A percentile compares a stretch with the other conserved stretches of the same genome.
phyloP scores from a whole-genome alignment of 2,329 filamentous ascomycete genomes.

The Diaporthe sp. region DNA sequence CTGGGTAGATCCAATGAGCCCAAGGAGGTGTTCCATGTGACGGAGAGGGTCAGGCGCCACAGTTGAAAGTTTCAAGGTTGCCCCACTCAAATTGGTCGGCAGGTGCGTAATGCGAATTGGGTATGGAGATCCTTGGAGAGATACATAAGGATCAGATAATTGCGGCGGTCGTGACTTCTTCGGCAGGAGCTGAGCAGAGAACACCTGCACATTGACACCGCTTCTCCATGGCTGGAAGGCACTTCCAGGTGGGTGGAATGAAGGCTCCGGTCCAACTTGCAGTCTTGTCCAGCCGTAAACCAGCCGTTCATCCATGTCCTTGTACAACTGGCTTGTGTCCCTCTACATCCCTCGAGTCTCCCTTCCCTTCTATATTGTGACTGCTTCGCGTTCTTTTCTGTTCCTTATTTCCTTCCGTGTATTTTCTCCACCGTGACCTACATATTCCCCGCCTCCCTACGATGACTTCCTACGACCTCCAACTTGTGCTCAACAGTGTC shows the following conservation, averaged over 20 bases:
- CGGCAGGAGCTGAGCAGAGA: background rate
- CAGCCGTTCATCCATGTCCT: no score
- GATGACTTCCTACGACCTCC: conserved; percentile 34
- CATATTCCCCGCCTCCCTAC: conserved; percentile 23
- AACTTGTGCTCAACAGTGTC: conserved; percentile 37
- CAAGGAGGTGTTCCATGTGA: no score
- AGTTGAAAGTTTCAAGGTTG: no score
- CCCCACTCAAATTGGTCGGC: background rate
- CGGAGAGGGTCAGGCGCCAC: no score
- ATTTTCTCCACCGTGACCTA: background rate
- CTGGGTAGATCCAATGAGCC: no score
- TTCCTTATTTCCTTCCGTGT: conserved; percentile 18
- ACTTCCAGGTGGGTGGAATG: background rate
- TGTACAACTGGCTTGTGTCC: background rate
- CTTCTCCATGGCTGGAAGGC: background rate
- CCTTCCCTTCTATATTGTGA: background rate
- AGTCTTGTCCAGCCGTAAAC: background rate
- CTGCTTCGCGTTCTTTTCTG: conserved; percentile 18
- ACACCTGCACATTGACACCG: background rate
- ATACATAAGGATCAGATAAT: background rate
- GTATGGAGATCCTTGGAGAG: background rate
- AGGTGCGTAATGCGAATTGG: background rate
- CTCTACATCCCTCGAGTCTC: background rate
- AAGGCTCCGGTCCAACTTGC: background rate
- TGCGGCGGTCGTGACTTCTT: background rate